Conservation (phyloP, 2,329 filamentous ascomycete genomes). For the Alternaria solani region DNA sequence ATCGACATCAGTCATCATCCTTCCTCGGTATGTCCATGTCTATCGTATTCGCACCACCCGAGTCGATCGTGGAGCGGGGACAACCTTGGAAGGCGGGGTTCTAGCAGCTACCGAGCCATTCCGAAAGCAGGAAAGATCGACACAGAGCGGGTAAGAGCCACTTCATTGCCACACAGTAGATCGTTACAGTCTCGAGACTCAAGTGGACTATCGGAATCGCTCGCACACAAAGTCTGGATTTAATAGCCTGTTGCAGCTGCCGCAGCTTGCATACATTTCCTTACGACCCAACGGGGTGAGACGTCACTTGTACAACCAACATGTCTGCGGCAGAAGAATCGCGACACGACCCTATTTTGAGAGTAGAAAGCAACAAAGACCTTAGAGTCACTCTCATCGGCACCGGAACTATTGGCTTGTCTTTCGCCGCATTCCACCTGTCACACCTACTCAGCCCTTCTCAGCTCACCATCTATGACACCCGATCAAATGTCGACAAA, state of each 20-base stretch:
- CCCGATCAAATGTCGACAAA: constrained; percentile 56
- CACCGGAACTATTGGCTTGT: constrained; percentile 63
- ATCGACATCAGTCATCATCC: constrained; percentile 5
- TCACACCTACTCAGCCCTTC: constrained; percentile 51
- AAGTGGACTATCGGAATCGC: neutral
- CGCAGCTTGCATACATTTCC: neutral
- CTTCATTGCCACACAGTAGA: constrained; percentile 1
- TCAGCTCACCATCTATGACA: constrained; percentile 60
- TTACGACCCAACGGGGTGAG: neutral
- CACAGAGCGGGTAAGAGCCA: constrained; percentile 5
- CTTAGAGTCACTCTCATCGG: constrained; percentile 54
- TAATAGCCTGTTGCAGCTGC: neutral
- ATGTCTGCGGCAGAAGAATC: constrained; percentile 15
- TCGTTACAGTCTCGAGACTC: neutral
- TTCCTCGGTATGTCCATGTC: constrained; percentile 28
- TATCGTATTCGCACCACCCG: constrained; percentile 37
- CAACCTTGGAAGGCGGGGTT: constrained; percentile 38
- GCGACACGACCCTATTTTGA: neutral
- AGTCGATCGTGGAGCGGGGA: constrained; percentile 44
- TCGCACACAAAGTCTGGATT: neutral
- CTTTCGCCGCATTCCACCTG: constrained; percentile 64
- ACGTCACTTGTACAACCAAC: constrained; percentile 2
- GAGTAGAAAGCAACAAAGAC: constrained; percentile 12
- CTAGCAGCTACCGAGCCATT: constrained; percentile 12
- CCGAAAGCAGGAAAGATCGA: constrained; percentile 23